Percentiles rank a stretch among this genome's conserved stretches.
These are phyloP conservation scores for Sugiyamaella chiloensis DNA, from an alignment of 805 yeast species.

Conservation along the genomic window DNA sequence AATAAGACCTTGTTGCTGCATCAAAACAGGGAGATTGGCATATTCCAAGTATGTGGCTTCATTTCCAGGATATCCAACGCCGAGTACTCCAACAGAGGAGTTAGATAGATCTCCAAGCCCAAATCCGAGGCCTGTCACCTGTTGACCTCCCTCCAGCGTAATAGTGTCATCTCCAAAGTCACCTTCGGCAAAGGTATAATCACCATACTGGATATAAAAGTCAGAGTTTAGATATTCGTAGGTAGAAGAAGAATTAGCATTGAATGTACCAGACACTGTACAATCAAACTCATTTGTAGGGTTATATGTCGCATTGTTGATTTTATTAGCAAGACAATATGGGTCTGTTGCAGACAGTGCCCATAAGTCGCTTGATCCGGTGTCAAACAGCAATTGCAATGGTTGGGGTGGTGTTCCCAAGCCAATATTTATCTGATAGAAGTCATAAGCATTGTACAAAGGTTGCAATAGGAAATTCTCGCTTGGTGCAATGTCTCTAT, in stretches of 20 bases:
- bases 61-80: constrained; percentile 34
- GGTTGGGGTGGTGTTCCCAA: constrained; percentile 46
- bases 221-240: constrained; percentile 21
- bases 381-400: constrained; percentile 42
- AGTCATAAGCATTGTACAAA: no score
- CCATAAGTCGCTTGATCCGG: constrained; percentile 53
- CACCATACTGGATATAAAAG: constrained; percentile 38
- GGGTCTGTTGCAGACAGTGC: constrained; percentile 35
- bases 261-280: constrained; percentile 14
- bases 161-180: constrained; percentile 61
- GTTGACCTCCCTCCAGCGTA: constrained; percentile 47
- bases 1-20: constrained; percentile 42
- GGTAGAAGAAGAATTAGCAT: constrained; percentile 24
- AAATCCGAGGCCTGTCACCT: constrained; percentile 55
- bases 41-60: constrained; percentile 29
- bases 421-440: constrained; percentile 17
- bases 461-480: neutral
- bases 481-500: neutral
- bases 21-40: constrained; percentile 33
- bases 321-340: neutral
- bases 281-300: constrained; percentile 27
- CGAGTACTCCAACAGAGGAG: constrained; percentile 54
- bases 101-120: constrained; percentile 71
- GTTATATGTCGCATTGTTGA: neutral
- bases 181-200: constrained; percentile 50